Percentiles rank a stretch among this genome's conserved stretches.
These are phyloP conservation scores for Fusarium sp. DNA, from an alignment of 2,329 filamentous ascomycete species.

Conservation along the genomic window DNA sequence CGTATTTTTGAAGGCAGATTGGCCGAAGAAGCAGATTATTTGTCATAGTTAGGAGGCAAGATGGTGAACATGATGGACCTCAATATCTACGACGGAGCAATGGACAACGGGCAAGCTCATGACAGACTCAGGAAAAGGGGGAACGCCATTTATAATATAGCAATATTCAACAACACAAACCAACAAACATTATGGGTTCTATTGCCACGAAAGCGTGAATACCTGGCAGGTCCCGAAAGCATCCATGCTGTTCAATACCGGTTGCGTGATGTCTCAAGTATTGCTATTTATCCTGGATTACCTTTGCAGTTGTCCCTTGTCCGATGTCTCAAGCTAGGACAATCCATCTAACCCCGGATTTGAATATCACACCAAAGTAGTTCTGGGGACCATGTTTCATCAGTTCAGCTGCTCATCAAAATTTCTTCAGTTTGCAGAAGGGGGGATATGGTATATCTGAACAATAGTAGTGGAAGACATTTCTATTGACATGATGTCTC, in stretches of 20 bases:
- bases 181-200: neutral
- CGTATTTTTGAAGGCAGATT: neutral
- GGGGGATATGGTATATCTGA: neutral
- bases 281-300: neutral
- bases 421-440: neutral
- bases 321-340: constrained; percentile 1
- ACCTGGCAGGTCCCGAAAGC: neutral
- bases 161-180: neutral
- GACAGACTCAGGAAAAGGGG: neutral
- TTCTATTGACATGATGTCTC: neutral
- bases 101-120: neutral
- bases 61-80: neutral
- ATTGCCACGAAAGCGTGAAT: constrained; percentile 3
- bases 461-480: neutral
- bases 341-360: neutral
- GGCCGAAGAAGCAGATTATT: neutral
- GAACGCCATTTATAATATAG: neutral
- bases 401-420: neutral
- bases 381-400: neutral
- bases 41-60: neutral
- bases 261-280: constrained; percentile 7
- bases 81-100: too few relatives aligned
- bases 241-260: constrained; percentile 1
- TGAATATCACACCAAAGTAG: neutral
- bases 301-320: neutral